Evolutionary conservation across 495 filamentous ascomycete species (phyloP).

Genomic region (Penicillium canescens): DNA sequence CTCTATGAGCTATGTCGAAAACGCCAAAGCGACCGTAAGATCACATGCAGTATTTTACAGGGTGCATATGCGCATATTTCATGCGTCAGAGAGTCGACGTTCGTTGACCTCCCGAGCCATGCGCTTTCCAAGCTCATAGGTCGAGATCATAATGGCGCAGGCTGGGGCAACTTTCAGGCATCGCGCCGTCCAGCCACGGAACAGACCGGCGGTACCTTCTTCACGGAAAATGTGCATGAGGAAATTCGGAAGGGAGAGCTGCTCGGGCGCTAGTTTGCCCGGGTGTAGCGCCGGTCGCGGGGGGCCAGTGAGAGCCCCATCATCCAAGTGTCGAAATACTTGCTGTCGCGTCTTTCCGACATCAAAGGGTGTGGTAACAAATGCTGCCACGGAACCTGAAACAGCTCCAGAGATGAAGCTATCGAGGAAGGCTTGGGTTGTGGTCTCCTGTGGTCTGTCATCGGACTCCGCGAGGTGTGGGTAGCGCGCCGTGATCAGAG

Average conservation of each 20-base stretch:
- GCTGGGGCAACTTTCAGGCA: constrained; percentile 94
- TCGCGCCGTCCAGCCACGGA: constrained; percentile 85
- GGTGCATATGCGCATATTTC: background rate
- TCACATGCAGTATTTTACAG: constrained; percentile 31
- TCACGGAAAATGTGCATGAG: constrained; percentile 83
- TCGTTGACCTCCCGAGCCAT: constrained; percentile 81
- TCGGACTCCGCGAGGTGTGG: constrained; percentile 14
- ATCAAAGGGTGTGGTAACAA: constrained; percentile 95
- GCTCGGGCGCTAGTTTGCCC: constrained; percentile 59
- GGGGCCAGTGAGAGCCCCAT: constrained; percentile 31
- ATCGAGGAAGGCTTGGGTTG: constrained; percentile 63
- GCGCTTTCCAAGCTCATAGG: constrained; percentile 93
- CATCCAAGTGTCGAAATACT: constrained; percentile 61
- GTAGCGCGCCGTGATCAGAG: constrained; percentile 63
- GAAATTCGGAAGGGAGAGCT: constrained; percentile 72
- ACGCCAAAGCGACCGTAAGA: constrained; percentile 15
- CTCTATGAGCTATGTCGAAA: constrained; percentile 37
- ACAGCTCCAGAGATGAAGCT: constrained; percentile 83
- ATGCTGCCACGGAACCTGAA: constrained; percentile 80
- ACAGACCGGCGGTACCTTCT: constrained; percentile 79
- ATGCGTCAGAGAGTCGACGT: constrained; percentile 36
- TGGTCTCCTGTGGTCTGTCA: constrained; percentile 8
- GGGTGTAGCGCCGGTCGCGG: constrained; percentile 14
- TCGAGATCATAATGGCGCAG: constrained; percentile 99
- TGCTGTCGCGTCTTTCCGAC: constrained; percentile 96